Percentiles rank a stretch among this genome's conserved stretches.
phyloP scores from a whole-genome alignment of 106 monocot species.

The Apostasia shenzhenica region DNA sequence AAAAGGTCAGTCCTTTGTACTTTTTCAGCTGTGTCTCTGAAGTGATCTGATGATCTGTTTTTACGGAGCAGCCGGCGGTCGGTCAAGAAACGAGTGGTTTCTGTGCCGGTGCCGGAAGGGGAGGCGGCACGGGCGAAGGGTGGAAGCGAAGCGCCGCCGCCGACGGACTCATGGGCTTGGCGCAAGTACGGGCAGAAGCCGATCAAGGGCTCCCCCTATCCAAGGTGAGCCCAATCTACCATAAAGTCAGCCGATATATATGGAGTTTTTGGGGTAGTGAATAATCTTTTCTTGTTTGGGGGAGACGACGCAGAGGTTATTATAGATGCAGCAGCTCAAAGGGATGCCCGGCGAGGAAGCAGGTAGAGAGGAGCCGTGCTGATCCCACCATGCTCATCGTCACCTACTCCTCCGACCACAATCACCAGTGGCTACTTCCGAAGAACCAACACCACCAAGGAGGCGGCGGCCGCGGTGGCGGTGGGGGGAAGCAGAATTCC shows the following conservation, averaged over 20 bases:
- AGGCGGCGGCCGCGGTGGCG: not conserved
- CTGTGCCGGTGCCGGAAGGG: constrained; percentile 11
- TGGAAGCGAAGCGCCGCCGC: constrained; percentile 6
- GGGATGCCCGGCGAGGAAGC: constrained; percentile 59
- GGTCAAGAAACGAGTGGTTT: constrained; percentile 21
- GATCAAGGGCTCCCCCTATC: constrained; percentile 33
- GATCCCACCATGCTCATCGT: constrained; percentile 56
- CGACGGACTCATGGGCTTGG: constrained; percentile 29
- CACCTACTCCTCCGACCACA: constrained; percentile 68
- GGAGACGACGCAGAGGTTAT: constrained; percentile 39
- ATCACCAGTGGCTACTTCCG: constrained; percentile 45
- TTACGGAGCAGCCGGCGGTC: constrained; percentile 15
- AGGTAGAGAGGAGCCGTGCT: constrained; percentile 56
- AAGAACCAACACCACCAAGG: constrained; percentile 14
- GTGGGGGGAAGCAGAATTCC: no score
- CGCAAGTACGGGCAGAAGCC: constrained; percentile 36
- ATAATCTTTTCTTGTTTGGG: not conserved
- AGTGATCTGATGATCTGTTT: not conserved
- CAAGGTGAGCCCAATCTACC: constrained; percentile 9
- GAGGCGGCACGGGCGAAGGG: constrained; percentile 4
- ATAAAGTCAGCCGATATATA: not conserved
- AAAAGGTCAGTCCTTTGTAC: not conserved
- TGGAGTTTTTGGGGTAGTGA: not conserved
- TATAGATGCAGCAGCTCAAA: constrained; percentile 72
- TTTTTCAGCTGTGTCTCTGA: no score